phyloP scores from a whole-genome alignment of 148 eudicot species.

The Heliosperma pusillum region DNA sequence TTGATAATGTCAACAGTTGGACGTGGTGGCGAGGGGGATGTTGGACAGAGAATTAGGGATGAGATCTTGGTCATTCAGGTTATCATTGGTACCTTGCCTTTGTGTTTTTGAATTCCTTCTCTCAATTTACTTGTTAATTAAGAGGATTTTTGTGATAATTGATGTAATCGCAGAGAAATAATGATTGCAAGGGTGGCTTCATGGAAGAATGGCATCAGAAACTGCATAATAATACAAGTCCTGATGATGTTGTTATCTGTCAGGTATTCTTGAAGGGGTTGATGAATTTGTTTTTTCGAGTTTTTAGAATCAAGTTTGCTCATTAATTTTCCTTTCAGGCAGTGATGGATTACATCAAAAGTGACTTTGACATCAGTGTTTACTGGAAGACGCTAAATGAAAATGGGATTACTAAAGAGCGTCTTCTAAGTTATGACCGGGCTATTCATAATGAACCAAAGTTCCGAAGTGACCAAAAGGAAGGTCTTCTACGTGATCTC shows the following conservation, averaged over 20 bases:
- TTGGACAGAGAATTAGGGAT: conserved; percentile 96
- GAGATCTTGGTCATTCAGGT: conserved; percentile 97
- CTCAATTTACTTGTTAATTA: conserved; percentile 3
- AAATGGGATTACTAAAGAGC: conserved; percentile 94
- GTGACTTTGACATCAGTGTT: conserved; percentile 73
- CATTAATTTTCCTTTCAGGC: conserved; percentile 49
- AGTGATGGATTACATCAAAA: conserved; percentile 70
- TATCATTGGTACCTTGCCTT: background rate
- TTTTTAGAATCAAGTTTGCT: conserved; percentile 15
- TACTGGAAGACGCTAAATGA: conserved; percentile 94
- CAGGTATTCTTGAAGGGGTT: conserved; percentile 52
- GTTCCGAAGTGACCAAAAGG: conserved; percentile 79
- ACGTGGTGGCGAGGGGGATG: conserved; percentile 99
- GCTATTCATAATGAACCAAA: conserved; percentile 89
- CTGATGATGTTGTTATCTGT: conserved; percentile 95
- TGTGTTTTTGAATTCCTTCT: background rate
- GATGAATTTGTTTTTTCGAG: conserved; percentile 12
- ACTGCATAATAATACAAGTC: conserved; percentile 96
- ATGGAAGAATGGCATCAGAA: conserved; percentile 99
- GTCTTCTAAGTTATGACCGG: conserved; percentile 96
- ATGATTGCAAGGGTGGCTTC: conserved; percentile 91
- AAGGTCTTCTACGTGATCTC: conserved; percentile 90
- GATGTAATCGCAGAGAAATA: conserved; percentile 62
- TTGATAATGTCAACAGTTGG: conserved; percentile 93
- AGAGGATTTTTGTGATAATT: conserved; percentile 2